Evolutionary conservation across 352 stramenopile species (phyloP), one percentile per base, ranked within the genome.

Genomic region (Peronospora destructor): DNA sequence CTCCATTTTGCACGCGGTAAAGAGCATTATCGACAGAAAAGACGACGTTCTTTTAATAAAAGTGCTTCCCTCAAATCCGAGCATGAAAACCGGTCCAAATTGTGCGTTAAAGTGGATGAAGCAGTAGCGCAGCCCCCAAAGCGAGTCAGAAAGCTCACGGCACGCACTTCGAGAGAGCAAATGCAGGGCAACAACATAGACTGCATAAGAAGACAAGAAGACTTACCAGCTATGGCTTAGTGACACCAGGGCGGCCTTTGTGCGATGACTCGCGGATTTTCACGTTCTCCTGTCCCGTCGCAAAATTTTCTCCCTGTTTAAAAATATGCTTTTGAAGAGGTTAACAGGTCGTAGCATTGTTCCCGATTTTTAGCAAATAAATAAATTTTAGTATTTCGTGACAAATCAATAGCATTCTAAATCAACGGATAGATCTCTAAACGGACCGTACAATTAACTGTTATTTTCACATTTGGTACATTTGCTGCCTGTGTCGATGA

Each of bases 201-300:
- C 21, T n/a, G 19, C 4, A 13, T 11, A 1, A 41, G 25, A 4
- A 17, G 7, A 25, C 34, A 16, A 32, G n/a, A 6, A 51, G 11
- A 56, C 66, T 44, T 73, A 76, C 66, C 66, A 46, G 51, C 53
- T 48, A 61, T 53, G 62, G 62, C 50, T 51, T 47, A 58, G 23
- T 59, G 54, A 59, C 59, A 43, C 56, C 40, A 42, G 38, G 44
- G 53, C 48, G 53, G 59, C 46, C 38, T 60, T 60, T 61, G 55
- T 45, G 62, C 45, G 59, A 56, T 52, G 43, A 59, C 34, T 51
- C 38, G 61, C 61, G 57, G 56, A 62, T 60, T 71, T 76, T 76
- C 45, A 55, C 59, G 63, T 76, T 76, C 66, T 73, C 59, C 61
- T 34, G n/a, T n/a, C n/a, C n/a, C n/a, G n/a, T n/a, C n/a, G n/a